phyloP scores from a whole-genome alignment of 2,329 filamentous ascomycete genomes.

The Dactylellina sp. region DNA sequence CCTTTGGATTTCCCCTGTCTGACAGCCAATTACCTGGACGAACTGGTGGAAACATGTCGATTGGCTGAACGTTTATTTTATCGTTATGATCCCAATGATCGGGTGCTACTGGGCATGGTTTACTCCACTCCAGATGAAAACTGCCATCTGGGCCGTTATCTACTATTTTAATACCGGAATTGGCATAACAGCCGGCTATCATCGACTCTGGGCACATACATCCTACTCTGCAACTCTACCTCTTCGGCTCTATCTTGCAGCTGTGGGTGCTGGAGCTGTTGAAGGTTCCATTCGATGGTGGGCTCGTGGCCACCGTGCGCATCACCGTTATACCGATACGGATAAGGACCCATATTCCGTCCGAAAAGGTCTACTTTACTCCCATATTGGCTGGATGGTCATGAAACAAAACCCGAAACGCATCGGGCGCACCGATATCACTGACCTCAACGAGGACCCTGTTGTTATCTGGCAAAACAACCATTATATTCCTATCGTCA shows the following conservation, averaged over 20 bases:
- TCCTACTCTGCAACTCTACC: constrained; percentile 82
- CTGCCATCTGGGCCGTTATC: constrained; percentile 76
- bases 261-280: constrained; percentile 83
- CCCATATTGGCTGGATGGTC: constrained; percentile 88
- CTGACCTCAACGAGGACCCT: constrained; percentile 85
- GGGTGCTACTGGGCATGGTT: constrained; percentile 81
- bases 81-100: constrained; percentile 79
- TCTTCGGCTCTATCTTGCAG: constrained; percentile 83
- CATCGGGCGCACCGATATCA: constrained; percentile 87
- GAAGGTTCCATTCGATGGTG: constrained; percentile 91
- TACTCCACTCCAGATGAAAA: constrained; percentile 79
- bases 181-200: constrained; percentile 82
- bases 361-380: constrained; percentile 86
- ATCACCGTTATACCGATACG: constrained; percentile 92
- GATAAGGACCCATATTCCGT: constrained; percentile 93
- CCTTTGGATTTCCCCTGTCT: background rate
- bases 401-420: constrained; percentile 93
- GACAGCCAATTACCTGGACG: constrained; percentile 76
- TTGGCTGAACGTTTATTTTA: constrained; percentile 88
- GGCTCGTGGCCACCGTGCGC: constrained; percentile 85
- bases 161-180: constrained; percentile 89
- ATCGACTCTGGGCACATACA: constrained; percentile 86
- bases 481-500: constrained; percentile 83
- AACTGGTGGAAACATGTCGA: constrained; percentile 96
- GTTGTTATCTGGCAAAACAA: constrained; percentile 89